These are phyloP conservation scores for Cornus suecica DNA, from an alignment of 148 eudicot genomes.

Conservation along the genomic window DNA sequence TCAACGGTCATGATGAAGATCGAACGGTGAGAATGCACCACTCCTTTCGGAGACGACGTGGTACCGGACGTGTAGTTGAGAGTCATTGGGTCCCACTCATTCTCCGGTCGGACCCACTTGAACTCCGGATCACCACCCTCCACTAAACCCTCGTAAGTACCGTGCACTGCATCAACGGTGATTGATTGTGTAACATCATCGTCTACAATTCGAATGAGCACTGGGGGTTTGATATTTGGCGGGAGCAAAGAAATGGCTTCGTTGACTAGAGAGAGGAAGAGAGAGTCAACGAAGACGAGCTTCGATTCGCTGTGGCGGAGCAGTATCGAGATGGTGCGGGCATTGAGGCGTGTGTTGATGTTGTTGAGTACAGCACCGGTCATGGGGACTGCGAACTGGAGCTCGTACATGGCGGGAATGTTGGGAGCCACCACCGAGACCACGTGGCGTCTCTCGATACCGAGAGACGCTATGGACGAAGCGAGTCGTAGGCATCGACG, in stretches of 20 bases:
- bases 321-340: constrained; percentile 39
- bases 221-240: constrained; percentile 8
- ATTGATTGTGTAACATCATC: background rate
- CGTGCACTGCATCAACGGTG: background rate
- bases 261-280: constrained; percentile 12
- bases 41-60: constrained; percentile 48
- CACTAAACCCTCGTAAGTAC: constrained; percentile 29
- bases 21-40: constrained; percentile 46
- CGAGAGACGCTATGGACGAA: constrained; percentile 38
- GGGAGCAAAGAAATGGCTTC: constrained; percentile 32
- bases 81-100: constrained; percentile 44
- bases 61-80: constrained; percentile 56
- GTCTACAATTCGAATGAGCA: constrained; percentile 22
- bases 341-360: constrained; percentile 52
- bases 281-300: constrained; percentile 36
- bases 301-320: constrained; percentile 36
- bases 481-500: constrained; percentile 27
- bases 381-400: constrained; percentile 78
- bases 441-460: constrained; percentile 39
- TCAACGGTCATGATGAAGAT: constrained; percentile 28
- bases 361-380: constrained; percentile 50
- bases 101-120: constrained; percentile 35
- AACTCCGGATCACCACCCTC: constrained; percentile 30
- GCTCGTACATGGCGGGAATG: constrained; percentile 67
- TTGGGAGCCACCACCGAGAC: constrained; percentile 79